Base-by-base conservation (phyloP, 2,329 filamentous ascomycete species). In the Mycogone perniciosa region DNA sequence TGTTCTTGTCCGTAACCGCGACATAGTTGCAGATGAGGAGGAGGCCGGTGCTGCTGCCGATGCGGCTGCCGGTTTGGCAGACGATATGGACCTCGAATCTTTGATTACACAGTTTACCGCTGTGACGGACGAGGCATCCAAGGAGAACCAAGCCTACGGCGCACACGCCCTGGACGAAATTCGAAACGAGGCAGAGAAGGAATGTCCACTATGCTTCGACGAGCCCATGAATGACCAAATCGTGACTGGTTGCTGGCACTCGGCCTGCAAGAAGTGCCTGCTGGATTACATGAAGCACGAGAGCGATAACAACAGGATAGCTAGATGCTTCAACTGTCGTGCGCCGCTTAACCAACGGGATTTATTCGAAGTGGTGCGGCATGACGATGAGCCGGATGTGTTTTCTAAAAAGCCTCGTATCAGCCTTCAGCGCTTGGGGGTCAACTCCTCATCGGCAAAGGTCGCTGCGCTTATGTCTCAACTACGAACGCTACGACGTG, bases 201-300 rank as follows among this genome's bases (percentile, higher is more conserved):
- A 99, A 71, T 99, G 93, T 61, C 92, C 93, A 0, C 88, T 99
- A 47, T 99, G 93, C 69, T 83, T 88, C 4, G 92, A 97, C 66
- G 93, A 97, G 66, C 90, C 91, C 4, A 97, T 97, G 90, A 81
- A 89, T 38, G 87, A 96, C 48, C 92, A 95, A 63, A 86, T 88
- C 0, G 93, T 99, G 1, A 97, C 93, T 0, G 89, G 89, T 0
- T 99, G 93, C 69, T 99, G 93, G 90, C 93, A 99, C 67, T 95
- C 89, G 33, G 91, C 93, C 1, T 99, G 93, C 73, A 96, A 93
- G 69, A 86, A 88, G 55, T 99, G 93, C 61, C 72, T 97, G n/a
- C 73, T 95, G 2, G 84, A 89, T 59, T 96, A 89, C 60, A 95
- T 99, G 62, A 83, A 87, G 56, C 90, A 96, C 62, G 87, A 96